Conservation (phyloP, 345 rosid genomes). For the Populus nigra region DNA sequence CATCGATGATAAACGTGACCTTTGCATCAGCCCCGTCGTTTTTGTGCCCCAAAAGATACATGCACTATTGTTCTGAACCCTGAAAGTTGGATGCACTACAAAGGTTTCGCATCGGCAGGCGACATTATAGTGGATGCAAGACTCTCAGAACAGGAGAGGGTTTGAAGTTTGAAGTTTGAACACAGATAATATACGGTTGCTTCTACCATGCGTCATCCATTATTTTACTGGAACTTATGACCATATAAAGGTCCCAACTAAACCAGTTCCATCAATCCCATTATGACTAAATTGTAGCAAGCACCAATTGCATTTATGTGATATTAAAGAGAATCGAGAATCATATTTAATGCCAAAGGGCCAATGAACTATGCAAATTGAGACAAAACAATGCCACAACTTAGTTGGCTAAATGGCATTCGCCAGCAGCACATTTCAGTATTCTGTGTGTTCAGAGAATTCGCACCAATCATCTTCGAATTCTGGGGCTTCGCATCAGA, state of each 20-base stretch:
- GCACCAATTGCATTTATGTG: not conserved
- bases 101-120: not conserved
- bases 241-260: not conserved
- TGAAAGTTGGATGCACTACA: no score
- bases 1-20: not conserved
- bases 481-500: not conserved
- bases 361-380: not conserved
- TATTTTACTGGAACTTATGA: not conserved
- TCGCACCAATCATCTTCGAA: not conserved
- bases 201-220: not conserved
- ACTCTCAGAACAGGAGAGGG: not conserved
- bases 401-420: not conserved
- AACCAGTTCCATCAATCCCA: not conserved
- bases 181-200: not conserved
- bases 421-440: not conserved
- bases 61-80: not conserved
- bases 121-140: not conserved
- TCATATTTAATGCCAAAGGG: not conserved
- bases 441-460: not conserved
- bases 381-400: not conserved
- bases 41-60: not conserved
- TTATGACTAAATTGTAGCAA: not conserved
- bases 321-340: not conserved
- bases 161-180: slow-evolving; percentile 4
- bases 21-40: not conserved